phyloP scores from a whole-genome alignment of 257 asterid species.

The Solanum ossicruentum region DNA sequence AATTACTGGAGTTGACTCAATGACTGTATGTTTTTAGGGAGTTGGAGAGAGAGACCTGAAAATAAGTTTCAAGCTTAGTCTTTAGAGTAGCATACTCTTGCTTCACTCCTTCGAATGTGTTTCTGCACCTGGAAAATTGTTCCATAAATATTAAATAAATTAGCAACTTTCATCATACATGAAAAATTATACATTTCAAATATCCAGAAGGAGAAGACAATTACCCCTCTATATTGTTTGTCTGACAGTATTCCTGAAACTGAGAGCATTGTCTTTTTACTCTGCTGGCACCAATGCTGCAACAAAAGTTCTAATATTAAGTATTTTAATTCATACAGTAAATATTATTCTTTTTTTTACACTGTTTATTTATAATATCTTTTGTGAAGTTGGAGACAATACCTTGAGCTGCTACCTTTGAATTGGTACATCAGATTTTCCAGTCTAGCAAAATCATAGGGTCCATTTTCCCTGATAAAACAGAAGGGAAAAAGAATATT shows the following conservation, averaged over 20 bases:
- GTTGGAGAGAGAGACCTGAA: constrained; percentile 28
- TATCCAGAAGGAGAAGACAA: not conserved
- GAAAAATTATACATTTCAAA: not conserved
- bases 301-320: not conserved
- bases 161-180: not conserved
- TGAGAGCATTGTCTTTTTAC: constrained; percentile 53
- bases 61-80: constrained; percentile 56
- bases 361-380: not conserved
- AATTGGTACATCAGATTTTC: constrained; percentile 66
- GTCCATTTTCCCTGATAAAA: constrained; percentile 25
- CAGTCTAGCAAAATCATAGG: constrained; percentile 46
- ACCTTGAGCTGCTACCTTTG: constrained; percentile 89
- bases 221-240: constrained; percentile 51
- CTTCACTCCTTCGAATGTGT: constrained; percentile 46
- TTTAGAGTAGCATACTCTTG: constrained; percentile 51
- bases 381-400: not conserved
- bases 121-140: constrained; percentile 36
- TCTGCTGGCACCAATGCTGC: constrained; percentile 78
- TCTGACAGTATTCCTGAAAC: constrained; percentile 61
- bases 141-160: not conserved
- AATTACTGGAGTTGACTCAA: not conserved
- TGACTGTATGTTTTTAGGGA: not conserved
- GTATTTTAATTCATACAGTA: not conserved
- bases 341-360: not conserved
- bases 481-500: not conserved